phyloP scores from a whole-genome alignment of 1,139 yeast species.

The Kurtzmaniella quercitrusa region DNA sequence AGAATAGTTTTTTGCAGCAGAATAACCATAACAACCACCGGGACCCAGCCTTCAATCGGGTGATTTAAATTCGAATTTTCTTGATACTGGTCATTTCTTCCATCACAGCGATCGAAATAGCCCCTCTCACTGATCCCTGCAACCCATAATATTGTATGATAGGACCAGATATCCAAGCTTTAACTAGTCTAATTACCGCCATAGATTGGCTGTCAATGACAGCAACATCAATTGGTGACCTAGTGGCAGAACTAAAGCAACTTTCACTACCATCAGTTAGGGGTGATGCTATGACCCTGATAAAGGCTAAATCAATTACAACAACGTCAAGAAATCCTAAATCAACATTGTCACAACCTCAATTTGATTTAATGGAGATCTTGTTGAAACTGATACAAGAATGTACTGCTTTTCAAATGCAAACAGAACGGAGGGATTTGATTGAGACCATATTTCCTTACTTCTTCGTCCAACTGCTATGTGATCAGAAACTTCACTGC shows the following conservation, averaged over 20 bases:
- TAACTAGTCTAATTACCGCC: not conserved
- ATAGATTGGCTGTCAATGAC: not conserved
- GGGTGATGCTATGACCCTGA: not conserved
- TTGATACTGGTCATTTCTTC: not conserved
- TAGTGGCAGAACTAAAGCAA: not conserved
- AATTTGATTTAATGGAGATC: not conserved
- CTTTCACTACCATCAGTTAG: not conserved
- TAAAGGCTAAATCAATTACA: too few relatives aligned
- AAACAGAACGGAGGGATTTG: constrained; percentile 1
- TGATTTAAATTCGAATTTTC: too few relatives aligned
- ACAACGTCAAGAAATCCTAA: not conserved
- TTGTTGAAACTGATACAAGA: not conserved
- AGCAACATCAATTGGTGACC: not conserved
- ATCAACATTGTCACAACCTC: not conserved
- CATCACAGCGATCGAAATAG: not conserved
- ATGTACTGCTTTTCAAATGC: constrained; percentile 1
- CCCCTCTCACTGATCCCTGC: not conserved
- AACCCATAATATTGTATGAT: not conserved
- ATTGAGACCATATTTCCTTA: constrained; percentile 2
- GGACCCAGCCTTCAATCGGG: too few relatives aligned
- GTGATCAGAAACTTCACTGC: constrained; percentile 1
- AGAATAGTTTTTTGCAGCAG: too few relatives aligned
- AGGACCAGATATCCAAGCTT: not conserved
- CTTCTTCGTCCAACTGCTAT: not conserved
- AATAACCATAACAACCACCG: too few relatives aligned